Conservation (phyloP, 306 rosid species). For the Coriaria nepalensis region DNA sequence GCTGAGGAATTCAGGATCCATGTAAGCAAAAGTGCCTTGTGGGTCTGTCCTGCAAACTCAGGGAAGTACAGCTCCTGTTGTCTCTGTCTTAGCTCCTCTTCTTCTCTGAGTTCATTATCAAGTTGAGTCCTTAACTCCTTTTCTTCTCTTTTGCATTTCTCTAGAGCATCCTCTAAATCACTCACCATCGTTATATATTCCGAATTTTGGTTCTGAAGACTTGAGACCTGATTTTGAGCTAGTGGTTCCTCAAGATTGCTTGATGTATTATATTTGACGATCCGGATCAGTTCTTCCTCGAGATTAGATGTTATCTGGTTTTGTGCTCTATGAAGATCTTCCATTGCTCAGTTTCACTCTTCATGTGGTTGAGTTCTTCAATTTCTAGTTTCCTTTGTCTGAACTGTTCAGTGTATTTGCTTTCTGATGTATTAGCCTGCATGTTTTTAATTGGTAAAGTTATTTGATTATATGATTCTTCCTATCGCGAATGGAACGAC, state of each 20-base stretch:
- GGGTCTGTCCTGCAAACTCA: conserved; percentile 60
- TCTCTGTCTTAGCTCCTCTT: conserved; percentile 45
- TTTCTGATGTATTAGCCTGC: conserved; percentile 46
- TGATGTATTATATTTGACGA: too few species aligned
- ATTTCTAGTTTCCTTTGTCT: conserved; percentile 39
- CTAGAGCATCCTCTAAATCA: conserved; percentile 39
- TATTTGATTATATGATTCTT: too few species aligned
- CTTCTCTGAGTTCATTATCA: conserved; percentile 54
- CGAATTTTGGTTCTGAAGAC: conserved; percentile 39
- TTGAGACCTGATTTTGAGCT: conserved; percentile 30
- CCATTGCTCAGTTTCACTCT: conserved; percentile 27
- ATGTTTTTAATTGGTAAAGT: neutral
- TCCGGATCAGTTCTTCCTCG: too few species aligned
- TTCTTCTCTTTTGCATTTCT: conserved; percentile 41
- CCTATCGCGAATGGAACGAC: too few species aligned
- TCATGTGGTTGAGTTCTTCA: conserved; percentile 37
- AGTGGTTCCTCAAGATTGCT: too few species aligned
- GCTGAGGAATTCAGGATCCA: conserved; percentile 73
- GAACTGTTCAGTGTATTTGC: conserved; percentile 31
- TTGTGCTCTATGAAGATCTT: conserved; percentile 41
- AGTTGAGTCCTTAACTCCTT: conserved; percentile 45
- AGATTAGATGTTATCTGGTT: too few species aligned
- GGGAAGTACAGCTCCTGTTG: conserved; percentile 48
- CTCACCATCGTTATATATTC: conserved; percentile 27
- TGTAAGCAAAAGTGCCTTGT: conserved; percentile 49